Evolutionary conservation across 2,329 filamentous ascomycete genomes (phyloP), one percentile per base, ranked within the genome.

Genomic region (Trichophyton verrucosum): DNA sequence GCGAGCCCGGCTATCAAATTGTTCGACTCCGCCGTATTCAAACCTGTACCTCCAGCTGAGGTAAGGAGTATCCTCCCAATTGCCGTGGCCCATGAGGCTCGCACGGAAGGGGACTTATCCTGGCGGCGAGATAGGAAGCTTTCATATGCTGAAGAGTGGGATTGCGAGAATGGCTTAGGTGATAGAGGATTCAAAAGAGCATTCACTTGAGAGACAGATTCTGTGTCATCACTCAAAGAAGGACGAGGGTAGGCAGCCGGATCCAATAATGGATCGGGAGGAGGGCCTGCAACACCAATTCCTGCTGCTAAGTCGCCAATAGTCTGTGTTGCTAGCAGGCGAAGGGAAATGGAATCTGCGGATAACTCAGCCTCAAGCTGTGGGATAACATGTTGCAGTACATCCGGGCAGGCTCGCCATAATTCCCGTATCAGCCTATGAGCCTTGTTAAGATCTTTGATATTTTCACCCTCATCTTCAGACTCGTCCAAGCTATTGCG

Each of bases 251-350:
- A 96, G 33, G 87, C 86, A 22, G 87, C 82, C 11, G 92, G 89
- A 68, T 96, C 90, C 69, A 96, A 80, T 1, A 78, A 74, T 8
- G 87, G 82, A 5, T 84, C 76, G 13, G 87, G 83, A 15, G 91
- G 90, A 60, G 89, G 88, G 0, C 92, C 92, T 63, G 91, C 90
- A 63, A 92, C 89, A 57, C 92, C 92, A 71, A 97, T 95, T 4
- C 92, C 92, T 46, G 92, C 87, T 27, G 95, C 87, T 80, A 99
- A 91, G 70, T 97, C 92, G 59, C 95, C 94, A 44, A 99, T 83
- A 0, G 94, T 96, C 73, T 97, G 90, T 0, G 92, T 95, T 1
- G 92, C 92, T 61, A 99, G 81, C 62, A 89, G 82, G 59, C 94
- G 88, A 60, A 99, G 78, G 66, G 94, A 86, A 2, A 91, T 81